Evolutionary conservation across 2,329 filamentous ascomycete genomes (phyloP).

Genomic region (Alternaria postmessia): DNA sequence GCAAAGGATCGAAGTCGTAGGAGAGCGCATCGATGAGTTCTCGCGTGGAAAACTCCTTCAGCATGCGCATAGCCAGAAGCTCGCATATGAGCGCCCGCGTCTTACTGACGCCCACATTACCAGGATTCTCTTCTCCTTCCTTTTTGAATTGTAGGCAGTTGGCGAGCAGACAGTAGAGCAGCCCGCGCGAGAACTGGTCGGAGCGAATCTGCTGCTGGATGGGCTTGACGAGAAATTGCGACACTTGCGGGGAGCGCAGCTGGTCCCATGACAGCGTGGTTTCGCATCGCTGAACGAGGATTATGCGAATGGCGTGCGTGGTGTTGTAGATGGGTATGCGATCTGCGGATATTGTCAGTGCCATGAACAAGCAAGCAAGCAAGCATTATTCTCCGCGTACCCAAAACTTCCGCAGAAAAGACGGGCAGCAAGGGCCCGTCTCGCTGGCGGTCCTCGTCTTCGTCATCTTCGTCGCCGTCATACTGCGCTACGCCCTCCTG

Average conservation of each 20-base stretch:
- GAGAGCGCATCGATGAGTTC: slow-evolving; percentile 94
- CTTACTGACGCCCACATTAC: slow-evolving; percentile 81
- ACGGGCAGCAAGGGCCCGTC: slow-evolving; percentile 51
- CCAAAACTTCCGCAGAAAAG: slow-evolving; percentile 50
- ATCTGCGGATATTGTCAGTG: slow-evolving; percentile 63
- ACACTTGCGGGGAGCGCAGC: slow-evolving; percentile 92
- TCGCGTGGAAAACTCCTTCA: slow-evolving; percentile 87
- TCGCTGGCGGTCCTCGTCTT: slow-evolving; percentile 34
- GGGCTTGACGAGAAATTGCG: slow-evolving; percentile 93
- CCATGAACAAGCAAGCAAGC: slow-evolving; percentile 33
- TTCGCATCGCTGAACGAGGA: slow-evolving; percentile 86
- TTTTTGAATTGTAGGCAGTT: slow-evolving; percentile 94
- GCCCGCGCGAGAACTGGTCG: slow-evolving; percentile 84
- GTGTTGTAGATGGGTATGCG: slow-evolving; percentile 87
- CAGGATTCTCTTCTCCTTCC: slow-evolving; percentile 81
- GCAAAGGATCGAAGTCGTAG: slow-evolving; percentile 93
- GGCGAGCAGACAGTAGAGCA: slow-evolving; percentile 87
- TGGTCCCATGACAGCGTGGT: slow-evolving; percentile 95
- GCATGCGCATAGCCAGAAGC: slow-evolving; percentile 83
- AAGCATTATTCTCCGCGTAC: slow-evolving; percentile 28
- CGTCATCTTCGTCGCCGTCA: slow-evolving; percentile 39
- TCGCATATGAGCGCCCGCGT: slow-evolving; percentile 91
- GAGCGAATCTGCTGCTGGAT: slow-evolving; percentile 88
- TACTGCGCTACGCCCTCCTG: slow-evolving; percentile 31
- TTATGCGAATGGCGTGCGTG: slow-evolving; percentile 86